Conservation (phyloP, 169 alveolate species). For the Toxoplasma gondii region DNA sequence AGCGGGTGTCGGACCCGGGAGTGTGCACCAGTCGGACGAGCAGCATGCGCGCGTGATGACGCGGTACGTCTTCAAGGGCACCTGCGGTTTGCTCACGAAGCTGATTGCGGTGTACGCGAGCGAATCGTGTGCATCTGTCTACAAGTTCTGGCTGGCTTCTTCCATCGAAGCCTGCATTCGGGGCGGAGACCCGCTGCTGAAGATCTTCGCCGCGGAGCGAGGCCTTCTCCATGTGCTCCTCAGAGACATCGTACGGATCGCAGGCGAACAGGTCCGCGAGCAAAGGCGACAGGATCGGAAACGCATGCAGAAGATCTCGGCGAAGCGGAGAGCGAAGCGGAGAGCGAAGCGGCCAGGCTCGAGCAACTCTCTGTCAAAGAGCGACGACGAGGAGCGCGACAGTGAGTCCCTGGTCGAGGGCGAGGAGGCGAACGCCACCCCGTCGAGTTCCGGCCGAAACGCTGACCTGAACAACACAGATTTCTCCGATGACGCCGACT, state of each 20-base stretch:
- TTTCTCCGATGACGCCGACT: neutral
- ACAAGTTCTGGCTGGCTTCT: constrained; percentile 54
- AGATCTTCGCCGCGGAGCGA: constrained; percentile 49
- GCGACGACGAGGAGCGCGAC: neutral
- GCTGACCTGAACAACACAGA: too few relatives aligned
- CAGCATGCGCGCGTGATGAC: constrained; percentile 18
- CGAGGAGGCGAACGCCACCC: neutral
- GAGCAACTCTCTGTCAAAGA: neutral
- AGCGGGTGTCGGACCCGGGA: neutral
- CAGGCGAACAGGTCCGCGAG: neutral
- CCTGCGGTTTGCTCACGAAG: constrained; percentile 31
- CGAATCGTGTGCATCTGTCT: constrained; percentile 27
- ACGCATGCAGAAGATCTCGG: neutral
- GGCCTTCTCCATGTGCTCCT: constrained; percentile 36
- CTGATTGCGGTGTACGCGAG: constrained; percentile 35
- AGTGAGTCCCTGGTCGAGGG: too few relatives aligned
- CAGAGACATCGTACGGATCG: neutral
- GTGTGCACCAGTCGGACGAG: constrained; percentile 5
- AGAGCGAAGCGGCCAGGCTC: neutral
- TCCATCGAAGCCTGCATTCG: constrained; percentile 43
- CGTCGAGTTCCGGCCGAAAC: too few relatives aligned
- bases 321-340: neutral
- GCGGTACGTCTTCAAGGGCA: constrained; percentile 39
- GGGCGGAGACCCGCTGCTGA: constrained; percentile 44
- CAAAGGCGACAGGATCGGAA: neutral